These are phyloP conservation scores for Coemansia sp. DNA, from an alignment of 192 early-diverging fungal species.

Conservation along the genomic window DNA sequence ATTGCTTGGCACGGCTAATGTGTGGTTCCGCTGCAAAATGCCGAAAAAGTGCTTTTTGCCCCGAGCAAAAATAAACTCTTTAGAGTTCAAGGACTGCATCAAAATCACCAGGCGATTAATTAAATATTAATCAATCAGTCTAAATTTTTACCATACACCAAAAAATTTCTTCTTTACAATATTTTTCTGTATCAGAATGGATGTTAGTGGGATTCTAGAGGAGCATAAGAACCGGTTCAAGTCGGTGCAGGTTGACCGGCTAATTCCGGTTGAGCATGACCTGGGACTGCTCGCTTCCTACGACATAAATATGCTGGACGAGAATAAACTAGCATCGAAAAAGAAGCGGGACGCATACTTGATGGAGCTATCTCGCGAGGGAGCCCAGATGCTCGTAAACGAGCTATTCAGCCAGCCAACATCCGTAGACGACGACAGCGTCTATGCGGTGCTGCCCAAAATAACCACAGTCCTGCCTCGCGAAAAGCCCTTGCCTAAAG, in stretches of 20 bases:
- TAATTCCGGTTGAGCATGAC: constrained; percentile 84
- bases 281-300: constrained; percentile 77
- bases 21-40: no score
- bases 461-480: constrained; percentile 70
- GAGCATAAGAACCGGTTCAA: constrained; percentile 70
- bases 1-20: no score
- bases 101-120: not conserved
- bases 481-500: constrained; percentile 90
- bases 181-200: constrained; percentile 45
- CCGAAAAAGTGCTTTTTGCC: no score
- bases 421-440: constrained; percentile 64
- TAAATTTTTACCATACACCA: not conserved
- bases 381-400: constrained; percentile 83
- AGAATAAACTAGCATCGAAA: constrained; percentile 30
- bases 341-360: constrained; percentile 59
- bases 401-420: constrained; percentile 80
- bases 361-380: constrained; percentile 69
- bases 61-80: no score
- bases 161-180: constrained; percentile 5
- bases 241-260: constrained; percentile 75
- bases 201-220: constrained; percentile 65
- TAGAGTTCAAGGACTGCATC: no score
- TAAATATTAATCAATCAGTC: not conserved
- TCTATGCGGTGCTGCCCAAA: constrained; percentile 76
- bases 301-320: constrained; percentile 81